phyloP scores from a whole-genome alignment of 2,329 filamentous ascomycete species.

The Zelopaecilomyces penicillatus region DNA sequence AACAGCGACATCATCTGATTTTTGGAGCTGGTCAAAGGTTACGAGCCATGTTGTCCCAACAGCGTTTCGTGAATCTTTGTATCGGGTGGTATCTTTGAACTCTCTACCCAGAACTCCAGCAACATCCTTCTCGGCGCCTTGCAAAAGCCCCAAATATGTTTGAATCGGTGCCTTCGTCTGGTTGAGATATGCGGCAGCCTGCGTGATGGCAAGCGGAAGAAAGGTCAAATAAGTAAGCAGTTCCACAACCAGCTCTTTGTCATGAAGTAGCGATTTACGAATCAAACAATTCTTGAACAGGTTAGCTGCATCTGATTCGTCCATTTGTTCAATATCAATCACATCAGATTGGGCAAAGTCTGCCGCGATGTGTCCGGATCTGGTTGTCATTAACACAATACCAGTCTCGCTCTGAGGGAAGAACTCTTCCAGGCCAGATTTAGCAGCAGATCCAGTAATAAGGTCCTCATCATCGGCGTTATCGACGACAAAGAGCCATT shows the following conservation, averaged over 20 bases:
- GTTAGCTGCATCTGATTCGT: background rate
- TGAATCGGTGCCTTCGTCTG: slow-evolving; percentile 14
- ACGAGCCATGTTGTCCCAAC: slow-evolving; percentile 26
- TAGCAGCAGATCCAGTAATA: slow-evolving; percentile 12
- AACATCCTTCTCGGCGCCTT: slow-evolving; percentile 13
- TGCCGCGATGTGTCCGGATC: slow-evolving; percentile 7
- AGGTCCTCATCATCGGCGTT: slow-evolving; percentile 33
- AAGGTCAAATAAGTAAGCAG: slow-evolving; percentile 22
- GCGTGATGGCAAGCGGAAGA: slow-evolving; percentile 27
- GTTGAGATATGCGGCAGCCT: slow-evolving; percentile 28
- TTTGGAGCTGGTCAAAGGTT: slow-evolving; percentile 22
- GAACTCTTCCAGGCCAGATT: slow-evolving; percentile 13
- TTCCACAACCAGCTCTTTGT: slow-evolving; percentile 6
- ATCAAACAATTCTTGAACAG: too few species aligned
- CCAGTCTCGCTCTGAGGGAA: slow-evolving; percentile 18
- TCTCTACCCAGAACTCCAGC: slow-evolving; percentile 19
- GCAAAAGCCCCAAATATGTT: slow-evolving; percentile 18
- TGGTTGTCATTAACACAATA: slow-evolving; percentile 14
- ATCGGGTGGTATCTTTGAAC: slow-evolving; percentile 22
- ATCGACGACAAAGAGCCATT: slow-evolving; percentile 37
- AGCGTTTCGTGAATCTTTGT: slow-evolving; percentile 17
- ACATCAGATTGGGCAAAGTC: slow-evolving; percentile 10
- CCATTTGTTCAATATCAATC: slow-evolving; percentile 9
- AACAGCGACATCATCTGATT: slow-evolving; percentile 16
- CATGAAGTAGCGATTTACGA: too few species aligned